These are phyloP conservation scores for Nakazawaea wyomingensis DNA, from an alignment of 805 yeast species.

Conservation along the genomic window DNA sequence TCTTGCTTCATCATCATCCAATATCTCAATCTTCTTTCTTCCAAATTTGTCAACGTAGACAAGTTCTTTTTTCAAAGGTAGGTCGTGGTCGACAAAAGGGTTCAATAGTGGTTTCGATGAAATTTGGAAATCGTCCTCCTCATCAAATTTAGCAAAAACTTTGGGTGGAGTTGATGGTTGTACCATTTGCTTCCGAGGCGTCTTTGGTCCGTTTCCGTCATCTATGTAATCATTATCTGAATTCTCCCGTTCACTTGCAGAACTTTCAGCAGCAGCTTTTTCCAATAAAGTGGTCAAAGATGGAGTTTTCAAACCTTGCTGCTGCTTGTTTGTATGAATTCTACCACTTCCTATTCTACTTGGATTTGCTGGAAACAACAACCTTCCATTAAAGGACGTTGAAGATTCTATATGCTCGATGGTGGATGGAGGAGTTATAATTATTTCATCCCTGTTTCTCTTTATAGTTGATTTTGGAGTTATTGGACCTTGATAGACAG, in stretches of 20 bases:
- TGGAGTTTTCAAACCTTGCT: constrained; percentile 5
- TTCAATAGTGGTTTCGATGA: constrained; percentile 13
- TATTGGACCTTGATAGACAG: constrained; percentile 11
- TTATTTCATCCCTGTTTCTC: constrained; percentile 2
- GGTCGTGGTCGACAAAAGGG: constrained; percentile 19
- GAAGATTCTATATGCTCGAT: neutral
- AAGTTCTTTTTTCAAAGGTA: constrained; percentile 16
- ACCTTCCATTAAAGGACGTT: constrained; percentile 9
- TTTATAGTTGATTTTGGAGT: constrained; percentile 9
- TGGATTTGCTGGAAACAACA: constrained; percentile 10
- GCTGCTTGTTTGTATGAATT: constrained; percentile 1
- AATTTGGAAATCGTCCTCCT: constrained; percentile 4
- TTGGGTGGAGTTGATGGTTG: constrained; percentile 1
- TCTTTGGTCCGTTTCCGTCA: constrained; percentile 1
- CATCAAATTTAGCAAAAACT: neutral
- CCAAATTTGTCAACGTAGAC: constrained; percentile 31
- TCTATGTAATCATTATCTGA: neutral
- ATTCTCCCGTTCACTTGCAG: constrained; percentile 2
- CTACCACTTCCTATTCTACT: constrained; percentile 13
- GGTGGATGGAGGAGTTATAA: constrained; percentile 4
- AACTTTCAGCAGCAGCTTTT: constrained; percentile 5
- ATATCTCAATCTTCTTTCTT: constrained; percentile 21
- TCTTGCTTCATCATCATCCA: constrained; percentile 19
- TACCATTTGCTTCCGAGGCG: constrained; percentile 6
- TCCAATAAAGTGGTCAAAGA: constrained; percentile 10